phyloP scores from a whole-genome alignment of 345 rosid genomes.

The Zanthoxylum bungeanum region DNA sequence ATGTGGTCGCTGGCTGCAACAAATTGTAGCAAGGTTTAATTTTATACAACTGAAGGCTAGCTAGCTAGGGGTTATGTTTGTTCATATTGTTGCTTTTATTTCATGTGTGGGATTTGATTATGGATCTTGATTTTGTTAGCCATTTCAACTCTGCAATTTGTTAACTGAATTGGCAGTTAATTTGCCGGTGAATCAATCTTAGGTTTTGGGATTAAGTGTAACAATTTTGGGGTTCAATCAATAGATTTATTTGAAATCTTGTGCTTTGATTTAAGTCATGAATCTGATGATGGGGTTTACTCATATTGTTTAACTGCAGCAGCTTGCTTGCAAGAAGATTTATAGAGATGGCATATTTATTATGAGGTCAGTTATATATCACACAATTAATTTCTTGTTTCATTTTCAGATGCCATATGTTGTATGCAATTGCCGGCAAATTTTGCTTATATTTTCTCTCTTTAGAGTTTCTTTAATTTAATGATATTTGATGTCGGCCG shows the following conservation, averaged over 20 bases:
- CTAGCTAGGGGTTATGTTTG: slow-evolving; percentile 3
- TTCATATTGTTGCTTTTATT: background rate
- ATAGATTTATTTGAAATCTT: background rate
- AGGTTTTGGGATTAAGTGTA: too few species aligned
- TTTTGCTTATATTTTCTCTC: too few species aligned
- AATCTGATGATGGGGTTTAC: background rate
- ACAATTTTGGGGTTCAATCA: too few species aligned
- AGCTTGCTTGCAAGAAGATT: background rate
- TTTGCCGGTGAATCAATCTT: too few species aligned
- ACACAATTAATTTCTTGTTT: background rate
- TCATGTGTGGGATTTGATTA: background rate
- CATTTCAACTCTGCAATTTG: slow-evolving; percentile 8
- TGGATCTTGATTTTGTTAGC: background rate
- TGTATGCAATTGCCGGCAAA: background rate
- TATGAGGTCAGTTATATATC: background rate
- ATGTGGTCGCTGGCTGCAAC: too few species aligned
- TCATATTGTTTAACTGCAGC: background rate
- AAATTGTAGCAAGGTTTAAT: too few species aligned
- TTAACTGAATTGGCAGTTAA: too few species aligned
- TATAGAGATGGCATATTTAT: background rate
- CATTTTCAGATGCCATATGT: background rate
- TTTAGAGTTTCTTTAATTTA: too few species aligned
- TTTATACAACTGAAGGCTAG: too few species aligned
- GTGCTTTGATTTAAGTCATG: background rate
- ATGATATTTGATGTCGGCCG: too few species aligned